A percentile compares a stretch with the other conserved stretches of the same genome.
phyloP scores from a whole-genome alignment of 2,329 filamentous ascomycete species.

The Xylariaceae sp. region DNA sequence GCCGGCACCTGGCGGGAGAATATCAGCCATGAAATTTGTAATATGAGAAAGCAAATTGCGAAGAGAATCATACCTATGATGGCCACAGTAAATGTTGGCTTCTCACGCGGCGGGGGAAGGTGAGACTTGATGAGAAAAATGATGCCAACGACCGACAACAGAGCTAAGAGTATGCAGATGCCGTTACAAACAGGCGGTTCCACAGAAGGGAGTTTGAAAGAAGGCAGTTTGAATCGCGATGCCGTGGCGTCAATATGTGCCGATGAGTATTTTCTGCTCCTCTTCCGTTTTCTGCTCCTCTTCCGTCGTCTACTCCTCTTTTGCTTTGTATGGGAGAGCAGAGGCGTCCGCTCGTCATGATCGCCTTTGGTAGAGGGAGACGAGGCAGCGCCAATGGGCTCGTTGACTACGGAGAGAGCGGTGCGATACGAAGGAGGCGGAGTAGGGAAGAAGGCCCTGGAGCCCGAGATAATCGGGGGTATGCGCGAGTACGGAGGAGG shows the following conservation, averaged over 20 bases:
- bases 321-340: background rate
- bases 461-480: background rate
- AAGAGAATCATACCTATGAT: slow-evolving; percentile 23
- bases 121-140: background rate
- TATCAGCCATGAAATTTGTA: background rate
- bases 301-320: background rate
- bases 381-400: background rate
- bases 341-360: background rate
- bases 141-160: background rate
- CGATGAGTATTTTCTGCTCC: too few relatives aligned
- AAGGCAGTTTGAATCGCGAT: too few relatives aligned
- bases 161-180: background rate
- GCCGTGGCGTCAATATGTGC: too few relatives aligned
- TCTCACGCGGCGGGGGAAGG: too few relatives aligned
- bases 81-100: slow-evolving; percentile 20
- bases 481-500: background rate
- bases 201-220: too few relatives aligned
- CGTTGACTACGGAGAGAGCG: background rate
- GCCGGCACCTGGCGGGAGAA: slow-evolving; percentile 21
- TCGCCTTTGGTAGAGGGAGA: background rate
- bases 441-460: background rate
- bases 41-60: background rate
- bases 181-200: too few relatives aligned
- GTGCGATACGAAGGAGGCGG: background rate
- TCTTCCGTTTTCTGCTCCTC: background rate